Conservation (phyloP, 352 stramenopile species). For the Globisporangium viniferum region DNA sequence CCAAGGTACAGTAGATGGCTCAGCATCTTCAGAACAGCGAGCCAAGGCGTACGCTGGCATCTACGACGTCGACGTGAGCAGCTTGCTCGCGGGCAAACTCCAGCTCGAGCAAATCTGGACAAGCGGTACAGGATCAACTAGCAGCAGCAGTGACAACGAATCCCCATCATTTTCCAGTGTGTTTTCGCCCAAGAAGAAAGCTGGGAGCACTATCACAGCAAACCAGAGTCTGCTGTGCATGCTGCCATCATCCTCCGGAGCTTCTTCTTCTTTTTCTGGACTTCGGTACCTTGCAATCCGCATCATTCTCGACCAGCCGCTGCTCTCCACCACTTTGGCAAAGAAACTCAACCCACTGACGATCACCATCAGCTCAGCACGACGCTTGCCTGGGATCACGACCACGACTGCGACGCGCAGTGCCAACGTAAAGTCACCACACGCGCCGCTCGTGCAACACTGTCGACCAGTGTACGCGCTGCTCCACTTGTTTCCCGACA, state of each 20-base stretch:
- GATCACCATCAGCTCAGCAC: slow-evolving; percentile 41
- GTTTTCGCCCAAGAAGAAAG: slow-evolving; percentile 8
- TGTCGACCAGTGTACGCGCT: slow-evolving; percentile 61
- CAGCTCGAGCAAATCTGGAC: slow-evolving; percentile 50
- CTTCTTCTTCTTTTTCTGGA: slow-evolving; percentile 2
- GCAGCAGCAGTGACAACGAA: not conserved
- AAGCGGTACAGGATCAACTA: not conserved
- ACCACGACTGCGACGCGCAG: slow-evolving; percentile 12
- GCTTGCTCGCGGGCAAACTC: slow-evolving; percentile 34
- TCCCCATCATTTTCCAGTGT: not conserved
- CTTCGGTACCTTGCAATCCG: slow-evolving; percentile 50
- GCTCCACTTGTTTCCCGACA: slow-evolving; percentile 49
- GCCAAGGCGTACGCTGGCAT: slow-evolving; percentile 38
- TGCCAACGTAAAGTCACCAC: slow-evolving; percentile 24
- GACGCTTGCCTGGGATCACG: slow-evolving; percentile 47
- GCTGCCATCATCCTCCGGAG: not conserved
- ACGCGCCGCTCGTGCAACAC: slow-evolving; percentile 33
- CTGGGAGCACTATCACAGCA: slow-evolving; percentile 3
- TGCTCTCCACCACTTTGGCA: slow-evolving; percentile 37
- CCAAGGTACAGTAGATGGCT: not conserved
- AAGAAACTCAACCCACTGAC: slow-evolving; percentile 68
- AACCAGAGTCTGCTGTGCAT: slow-evolving; percentile 30
- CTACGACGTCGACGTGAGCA: slow-evolving; percentile 65
- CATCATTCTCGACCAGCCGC: slow-evolving; percentile 42
- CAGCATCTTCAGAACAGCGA: slow-evolving; percentile 8